Conservation (phyloP, 2,329 filamentous ascomycete species). For the Beauveria sp. region DNA sequence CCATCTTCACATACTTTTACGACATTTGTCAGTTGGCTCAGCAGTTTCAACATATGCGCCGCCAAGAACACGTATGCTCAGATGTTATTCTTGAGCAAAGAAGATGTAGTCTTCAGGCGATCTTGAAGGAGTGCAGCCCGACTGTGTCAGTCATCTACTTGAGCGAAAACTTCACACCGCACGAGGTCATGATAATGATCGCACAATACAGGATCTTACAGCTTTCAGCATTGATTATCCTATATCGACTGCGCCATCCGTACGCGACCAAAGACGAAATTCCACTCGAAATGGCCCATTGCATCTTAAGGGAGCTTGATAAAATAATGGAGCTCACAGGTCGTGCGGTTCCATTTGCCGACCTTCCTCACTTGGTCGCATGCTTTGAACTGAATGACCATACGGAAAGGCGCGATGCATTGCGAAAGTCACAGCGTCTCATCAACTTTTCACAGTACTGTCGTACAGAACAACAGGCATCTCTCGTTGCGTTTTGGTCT, state of each 20-base stretch:
- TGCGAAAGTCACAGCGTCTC: neutral
- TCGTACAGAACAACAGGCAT: slow-evolving; percentile 5
- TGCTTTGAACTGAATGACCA: slow-evolving; percentile 6
- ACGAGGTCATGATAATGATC: slow-evolving; percentile 8
- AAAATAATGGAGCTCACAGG: slow-evolving; percentile 4
- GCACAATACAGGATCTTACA: slow-evolving; percentile 2
- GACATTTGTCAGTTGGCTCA: slow-evolving; percentile 8
- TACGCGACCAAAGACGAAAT: neutral
- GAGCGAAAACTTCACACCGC: neutral
- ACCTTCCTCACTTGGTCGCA: slow-evolving; percentile 9
- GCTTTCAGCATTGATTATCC: slow-evolving; percentile 2
- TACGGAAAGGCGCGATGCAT: neutral
- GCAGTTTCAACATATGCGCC: neutral
- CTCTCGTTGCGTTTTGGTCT: slow-evolving; percentile 8
- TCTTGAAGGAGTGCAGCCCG: neutral
- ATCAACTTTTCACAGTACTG: slow-evolving; percentile 12
- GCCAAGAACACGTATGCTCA: neutral
- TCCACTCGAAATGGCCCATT: neutral
- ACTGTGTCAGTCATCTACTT: neutral
- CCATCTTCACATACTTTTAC: slow-evolving; percentile 9
- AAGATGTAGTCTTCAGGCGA: neutral
- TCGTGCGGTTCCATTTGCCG: slow-evolving; percentile 11
- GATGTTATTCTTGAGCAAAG: neutral
- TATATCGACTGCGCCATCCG: slow-evolving; percentile 8
- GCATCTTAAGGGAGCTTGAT: slow-evolving; percentile 8